phyloP scores from a whole-genome alignment of 805 yeast genomes.

The Ogataea degrootiae region DNA sequence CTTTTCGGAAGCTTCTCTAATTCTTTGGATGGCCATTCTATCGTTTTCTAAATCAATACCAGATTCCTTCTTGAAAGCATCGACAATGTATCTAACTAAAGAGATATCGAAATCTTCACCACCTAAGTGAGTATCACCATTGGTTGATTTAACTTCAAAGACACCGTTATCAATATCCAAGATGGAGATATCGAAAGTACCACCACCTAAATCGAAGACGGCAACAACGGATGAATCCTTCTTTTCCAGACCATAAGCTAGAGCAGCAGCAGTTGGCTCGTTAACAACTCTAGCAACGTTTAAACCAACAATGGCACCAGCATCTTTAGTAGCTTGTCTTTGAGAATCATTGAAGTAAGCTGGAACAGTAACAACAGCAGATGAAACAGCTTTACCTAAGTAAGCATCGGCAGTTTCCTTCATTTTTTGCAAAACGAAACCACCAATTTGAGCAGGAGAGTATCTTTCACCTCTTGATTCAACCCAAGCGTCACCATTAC shows the following conservation, averaged over 20 bases:
- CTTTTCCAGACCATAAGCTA: constrained; percentile 92
- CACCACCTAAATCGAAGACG: constrained; percentile 97
- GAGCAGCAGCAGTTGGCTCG: constrained; percentile 92
- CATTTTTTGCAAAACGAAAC: constrained; percentile 84
- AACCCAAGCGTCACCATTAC: constrained; percentile 70
- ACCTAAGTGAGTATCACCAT: constrained; percentile 93
- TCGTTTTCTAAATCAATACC: constrained; percentile 51
- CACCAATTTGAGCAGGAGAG: constrained; percentile 72
- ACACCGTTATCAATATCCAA: constrained; percentile 97
- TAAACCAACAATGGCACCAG: constrained; percentile 94
- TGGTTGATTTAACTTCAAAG: constrained; percentile 94
- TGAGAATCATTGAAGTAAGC: constrained; percentile 90
- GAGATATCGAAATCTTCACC: constrained; percentile 91
- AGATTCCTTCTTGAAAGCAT: constrained; percentile 48
- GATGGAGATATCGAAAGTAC: constrained; percentile 96
- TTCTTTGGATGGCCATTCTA: constrained; percentile 62
- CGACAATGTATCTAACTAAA: constrained; percentile 70
- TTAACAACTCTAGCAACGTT: constrained; percentile 85
- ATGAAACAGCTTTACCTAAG: constrained; percentile 79
- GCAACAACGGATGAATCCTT: constrained; percentile 60
- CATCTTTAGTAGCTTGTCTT: constrained; percentile 93
- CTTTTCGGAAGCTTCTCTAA: constrained; percentile 75
- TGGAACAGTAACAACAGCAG: constrained; percentile 89
- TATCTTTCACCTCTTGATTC: constrained; percentile 40
- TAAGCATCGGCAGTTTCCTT: constrained; percentile 96